Percentiles rank a stretch among this genome's conserved stretches.
phyloP scores from a whole-genome alignment of 2,329 filamentous ascomycete species.

The Xenoacremonium recifei region DNA sequence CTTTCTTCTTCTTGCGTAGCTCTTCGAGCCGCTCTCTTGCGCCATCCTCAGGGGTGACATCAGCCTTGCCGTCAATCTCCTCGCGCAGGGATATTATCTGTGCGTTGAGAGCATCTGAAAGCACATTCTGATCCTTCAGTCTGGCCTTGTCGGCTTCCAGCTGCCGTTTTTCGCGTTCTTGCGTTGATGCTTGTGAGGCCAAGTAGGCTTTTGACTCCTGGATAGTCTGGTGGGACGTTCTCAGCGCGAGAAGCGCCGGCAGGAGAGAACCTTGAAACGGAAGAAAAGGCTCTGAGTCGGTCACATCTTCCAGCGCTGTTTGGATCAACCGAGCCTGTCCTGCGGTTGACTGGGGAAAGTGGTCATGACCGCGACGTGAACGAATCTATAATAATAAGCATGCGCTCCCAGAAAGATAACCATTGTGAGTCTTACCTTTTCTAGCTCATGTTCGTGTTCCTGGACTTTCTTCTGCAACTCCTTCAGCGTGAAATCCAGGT shows the following conservation, averaged over 20 bases:
- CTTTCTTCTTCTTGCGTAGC: conserved; percentile 56
- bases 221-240: conserved; percentile 63
- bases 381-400: too few species aligned
- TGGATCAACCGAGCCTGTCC: conserved; percentile 49
- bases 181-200: conserved; percentile 38
- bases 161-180: conserved; percentile 43
- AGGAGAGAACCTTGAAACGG: conserved; percentile 66
- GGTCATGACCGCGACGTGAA: neutral
- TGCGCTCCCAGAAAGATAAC: too few species aligned
- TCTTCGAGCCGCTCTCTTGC: conserved; percentile 61
- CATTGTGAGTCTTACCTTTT: conserved; percentile 41
- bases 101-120: conserved; percentile 51
- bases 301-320: conserved; percentile 63
- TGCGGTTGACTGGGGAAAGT: conserved; percentile 17
- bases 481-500: conserved; percentile 64
- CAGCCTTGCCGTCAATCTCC: conserved; percentile 55
- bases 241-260: conserved; percentile 69
- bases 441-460: conserved; percentile 51
- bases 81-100: conserved; percentile 59
- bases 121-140: conserved; percentile 53
- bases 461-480: conserved; percentile 61
- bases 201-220: conserved; percentile 63
- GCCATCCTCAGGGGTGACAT: conserved; percentile 59
- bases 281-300: conserved; percentile 61
- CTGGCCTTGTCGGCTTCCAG: conserved; percentile 51